Evolutionary conservation across 2,329 filamentous ascomycete species (phyloP).

Genomic region (Grosmannia huntii): DNA sequence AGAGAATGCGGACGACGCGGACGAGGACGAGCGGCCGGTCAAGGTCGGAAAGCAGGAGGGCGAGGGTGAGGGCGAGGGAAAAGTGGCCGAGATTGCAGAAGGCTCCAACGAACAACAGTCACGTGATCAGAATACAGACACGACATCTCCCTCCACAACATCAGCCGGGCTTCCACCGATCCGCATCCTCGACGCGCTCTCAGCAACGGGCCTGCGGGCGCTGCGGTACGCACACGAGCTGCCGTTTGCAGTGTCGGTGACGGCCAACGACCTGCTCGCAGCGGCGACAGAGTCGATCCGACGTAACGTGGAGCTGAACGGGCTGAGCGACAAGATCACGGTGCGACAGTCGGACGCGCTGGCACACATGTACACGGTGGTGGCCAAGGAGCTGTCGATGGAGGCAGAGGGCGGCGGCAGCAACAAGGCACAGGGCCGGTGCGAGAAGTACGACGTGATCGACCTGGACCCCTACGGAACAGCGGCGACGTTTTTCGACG

Average conservation of each 20-base stretch:
- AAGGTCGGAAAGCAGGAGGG: slow-evolving; percentile 16
- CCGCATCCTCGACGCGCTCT: slow-evolving; percentile 87
- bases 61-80: background rate
- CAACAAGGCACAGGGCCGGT: slow-evolving; percentile 14
- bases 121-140: background rate
- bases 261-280: slow-evolving; percentile 77
- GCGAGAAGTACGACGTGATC: slow-evolving; percentile 72
- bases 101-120: background rate
- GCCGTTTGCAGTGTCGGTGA: slow-evolving; percentile 67
- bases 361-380: slow-evolving; percentile 74
- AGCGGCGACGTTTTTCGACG: slow-evolving; percentile 83
- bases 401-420: slow-evolving; percentile 16
- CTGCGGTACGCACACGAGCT: slow-evolving; percentile 86
- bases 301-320: slow-evolving; percentile 75
- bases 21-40: slow-evolving; percentile 9
- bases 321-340: slow-evolving; percentile 55
- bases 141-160: background rate
- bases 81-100: background rate
- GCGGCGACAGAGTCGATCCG: slow-evolving; percentile 70
- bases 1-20: slow-evolving; percentile 18
- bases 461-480: slow-evolving; percentile 95
- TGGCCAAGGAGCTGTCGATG: slow-evolving; percentile 37
- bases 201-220: slow-evolving; percentile 82
- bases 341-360: slow-evolving; percentile 73
- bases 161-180: slow-evolving; percentile 33